Evolutionary conservation across 495 filamentous ascomycete species (phyloP).

Genomic region (Neurospora intermedia): DNA sequence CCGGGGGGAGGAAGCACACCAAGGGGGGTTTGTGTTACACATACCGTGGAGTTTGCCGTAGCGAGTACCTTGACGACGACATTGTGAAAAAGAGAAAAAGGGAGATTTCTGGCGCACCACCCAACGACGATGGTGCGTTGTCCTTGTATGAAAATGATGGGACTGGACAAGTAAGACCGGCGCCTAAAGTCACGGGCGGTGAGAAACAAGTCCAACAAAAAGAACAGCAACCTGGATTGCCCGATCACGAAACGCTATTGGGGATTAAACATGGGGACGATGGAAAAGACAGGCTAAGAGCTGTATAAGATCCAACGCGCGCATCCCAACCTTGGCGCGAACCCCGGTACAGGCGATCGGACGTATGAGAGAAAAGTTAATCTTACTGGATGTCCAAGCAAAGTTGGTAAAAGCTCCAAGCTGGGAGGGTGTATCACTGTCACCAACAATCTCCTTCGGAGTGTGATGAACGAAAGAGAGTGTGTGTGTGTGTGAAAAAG

Average conservation of each 20-base stretch:
- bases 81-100: background rate
- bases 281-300: background rate
- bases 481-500: background rate
- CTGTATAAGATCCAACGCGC: background rate
- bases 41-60: conserved; percentile 43
- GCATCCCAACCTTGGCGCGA: background rate
- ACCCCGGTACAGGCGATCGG: background rate
- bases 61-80: conserved; percentile 26
- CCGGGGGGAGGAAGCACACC: background rate
- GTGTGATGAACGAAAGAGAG: background rate
- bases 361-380: background rate
- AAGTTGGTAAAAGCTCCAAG: background rate
- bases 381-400: background rate
- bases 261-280: background rate
- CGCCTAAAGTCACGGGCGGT: background rate
- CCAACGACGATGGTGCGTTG: background rate
- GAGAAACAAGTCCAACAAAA: background rate
- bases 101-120: background rate
- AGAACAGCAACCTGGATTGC: background rate
- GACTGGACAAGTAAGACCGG: background rate
- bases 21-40: background rate
- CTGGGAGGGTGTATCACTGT: background rate
- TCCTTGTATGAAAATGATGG: background rate
- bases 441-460: background rate
- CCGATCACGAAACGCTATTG: background rate